Percentiles rank a stretch among this genome's conserved stretches.
phyloP scores from a whole-genome alignment of 306 rosid species.

The Pterocarpus macrocarpus region DNA sequence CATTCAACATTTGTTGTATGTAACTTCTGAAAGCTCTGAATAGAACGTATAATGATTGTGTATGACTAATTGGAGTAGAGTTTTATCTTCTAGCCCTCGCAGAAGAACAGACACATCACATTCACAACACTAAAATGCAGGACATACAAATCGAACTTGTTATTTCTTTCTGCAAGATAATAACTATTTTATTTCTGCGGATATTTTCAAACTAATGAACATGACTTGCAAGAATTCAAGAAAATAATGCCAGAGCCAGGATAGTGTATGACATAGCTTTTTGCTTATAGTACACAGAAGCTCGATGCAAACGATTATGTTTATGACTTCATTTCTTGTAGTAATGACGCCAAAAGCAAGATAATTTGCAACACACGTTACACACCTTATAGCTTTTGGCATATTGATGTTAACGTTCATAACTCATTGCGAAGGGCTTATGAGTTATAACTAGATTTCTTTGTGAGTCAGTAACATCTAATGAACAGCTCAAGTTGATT shows the following conservation, averaged over 20 bases:
- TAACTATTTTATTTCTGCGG: background rate
- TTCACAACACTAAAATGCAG: too few species aligned
- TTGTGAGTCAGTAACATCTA: too few species aligned
- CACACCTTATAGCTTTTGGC: background rate
- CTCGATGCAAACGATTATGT: background rate
- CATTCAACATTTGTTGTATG: slow-evolving; percentile 15
- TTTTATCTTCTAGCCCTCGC: too few species aligned
- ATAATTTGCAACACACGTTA: background rate
- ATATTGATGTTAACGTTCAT: too few species aligned
- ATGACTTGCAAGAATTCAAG: background rate
- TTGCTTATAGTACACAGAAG: background rate
- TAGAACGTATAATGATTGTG: background rate
- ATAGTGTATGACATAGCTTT: background rate
- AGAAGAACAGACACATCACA: too few species aligned
- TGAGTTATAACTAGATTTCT: too few species aligned
- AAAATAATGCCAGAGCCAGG: background rate
- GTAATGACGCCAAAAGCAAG: background rate
- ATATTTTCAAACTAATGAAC: background rate
- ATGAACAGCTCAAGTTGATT: background rate
- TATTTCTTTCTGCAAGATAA: slow-evolving; percentile 7
- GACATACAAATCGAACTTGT: background rate
- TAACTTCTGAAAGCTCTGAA: slow-evolving; percentile 14
- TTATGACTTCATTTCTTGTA: background rate
- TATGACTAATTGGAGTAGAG: too few species aligned
- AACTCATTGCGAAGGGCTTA: too few species aligned